These are phyloP conservation scores for Mycena maculata DNA, from an alignment of 768 basidiomycete genomes.

Conservation along the genomic window DNA sequence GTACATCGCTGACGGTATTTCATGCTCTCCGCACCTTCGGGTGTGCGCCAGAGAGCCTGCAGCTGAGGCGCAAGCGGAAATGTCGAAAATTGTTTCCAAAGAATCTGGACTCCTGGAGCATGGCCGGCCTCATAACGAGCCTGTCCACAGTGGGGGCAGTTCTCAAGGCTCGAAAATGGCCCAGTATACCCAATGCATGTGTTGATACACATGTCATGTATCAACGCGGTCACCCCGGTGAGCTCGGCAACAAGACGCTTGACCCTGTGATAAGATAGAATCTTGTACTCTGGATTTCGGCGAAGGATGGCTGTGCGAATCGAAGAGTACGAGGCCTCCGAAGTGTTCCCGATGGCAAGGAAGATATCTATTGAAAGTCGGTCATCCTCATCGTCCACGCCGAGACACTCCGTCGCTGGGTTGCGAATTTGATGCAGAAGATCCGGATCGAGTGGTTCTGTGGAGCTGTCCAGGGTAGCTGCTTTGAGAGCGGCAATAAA, in stretches of 20 bases:
- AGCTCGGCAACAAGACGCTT: conserved; percentile 4
- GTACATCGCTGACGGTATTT: neutral
- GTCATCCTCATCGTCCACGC: neutral
- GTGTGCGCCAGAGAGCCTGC: neutral
- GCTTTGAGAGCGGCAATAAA: conserved; percentile 30
- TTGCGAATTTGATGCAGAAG: neutral
- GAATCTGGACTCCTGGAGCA: neutral
- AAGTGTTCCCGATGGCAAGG: neutral
- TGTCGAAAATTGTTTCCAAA: neutral
- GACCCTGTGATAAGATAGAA: neutral
- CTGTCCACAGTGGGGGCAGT: neutral
- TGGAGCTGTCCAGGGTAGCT: neutral
- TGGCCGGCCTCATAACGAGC: neutral
- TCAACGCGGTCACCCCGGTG: neutral
- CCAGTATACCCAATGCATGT: neutral
- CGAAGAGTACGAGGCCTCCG: neutral
- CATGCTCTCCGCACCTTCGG: neutral
- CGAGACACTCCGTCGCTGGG: neutral
- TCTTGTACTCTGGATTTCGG: neutral
- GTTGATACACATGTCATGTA: neutral
- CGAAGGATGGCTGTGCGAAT: neutral
- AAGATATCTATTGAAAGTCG: neutral
- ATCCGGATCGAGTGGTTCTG: neutral
- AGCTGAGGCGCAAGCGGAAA: neutral
- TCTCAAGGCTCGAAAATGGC: neutral